phyloP scores from a whole-genome alignment of 192 early-diverging fungal species.

The Pilobolus umbonatus region DNA sequence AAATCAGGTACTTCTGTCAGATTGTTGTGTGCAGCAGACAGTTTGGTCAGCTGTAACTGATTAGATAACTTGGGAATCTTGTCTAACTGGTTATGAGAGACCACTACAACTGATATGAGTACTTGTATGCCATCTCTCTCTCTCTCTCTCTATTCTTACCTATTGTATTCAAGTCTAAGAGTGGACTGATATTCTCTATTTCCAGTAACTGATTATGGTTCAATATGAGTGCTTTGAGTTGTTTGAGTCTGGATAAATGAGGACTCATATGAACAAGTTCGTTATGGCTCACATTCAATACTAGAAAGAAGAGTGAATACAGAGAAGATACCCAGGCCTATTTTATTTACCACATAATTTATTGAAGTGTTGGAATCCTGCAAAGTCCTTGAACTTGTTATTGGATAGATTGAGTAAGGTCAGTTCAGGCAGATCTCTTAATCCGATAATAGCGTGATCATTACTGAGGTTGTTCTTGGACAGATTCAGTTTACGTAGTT shows the following conservation, averaged over 20 bases:
- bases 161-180: slow-evolving; percentile 64
- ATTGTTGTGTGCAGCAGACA: slow-evolving; percentile 71
- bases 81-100: slow-evolving; percentile 74
- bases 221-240: slow-evolving; percentile 74
- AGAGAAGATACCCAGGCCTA: not conserved
- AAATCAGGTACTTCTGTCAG: slow-evolving; percentile 66
- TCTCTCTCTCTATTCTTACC: slow-evolving; percentile 30
- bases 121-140: not conserved
- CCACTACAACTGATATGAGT: slow-evolving; percentile 33
- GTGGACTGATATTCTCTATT: slow-evolving; percentile 58
- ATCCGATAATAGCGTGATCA: slow-evolving; percentile 45
- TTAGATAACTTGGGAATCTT: slow-evolving; percentile 48
- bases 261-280: slow-evolving; percentile 53
- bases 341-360: slow-evolving; percentile 51
- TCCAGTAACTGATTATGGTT: slow-evolving; percentile 67
- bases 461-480: slow-evolving; percentile 50
- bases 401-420: slow-evolving; percentile 62
- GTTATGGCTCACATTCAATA: slow-evolving; percentile 71
- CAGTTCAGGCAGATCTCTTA: slow-evolving; percentile 47
- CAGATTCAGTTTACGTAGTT: slow-evolving; percentile 59
- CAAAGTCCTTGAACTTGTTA: slow-evolving; percentile 57
- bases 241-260: slow-evolving; percentile 47
- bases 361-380: slow-evolving; percentile 50
- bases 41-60: slow-evolving; percentile 64
- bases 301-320: slow-evolving; percentile 16